Conservation (phyloP, 2,329 filamentous ascomycete species). For the Ceratocystiopsis brevicomis region DNA sequence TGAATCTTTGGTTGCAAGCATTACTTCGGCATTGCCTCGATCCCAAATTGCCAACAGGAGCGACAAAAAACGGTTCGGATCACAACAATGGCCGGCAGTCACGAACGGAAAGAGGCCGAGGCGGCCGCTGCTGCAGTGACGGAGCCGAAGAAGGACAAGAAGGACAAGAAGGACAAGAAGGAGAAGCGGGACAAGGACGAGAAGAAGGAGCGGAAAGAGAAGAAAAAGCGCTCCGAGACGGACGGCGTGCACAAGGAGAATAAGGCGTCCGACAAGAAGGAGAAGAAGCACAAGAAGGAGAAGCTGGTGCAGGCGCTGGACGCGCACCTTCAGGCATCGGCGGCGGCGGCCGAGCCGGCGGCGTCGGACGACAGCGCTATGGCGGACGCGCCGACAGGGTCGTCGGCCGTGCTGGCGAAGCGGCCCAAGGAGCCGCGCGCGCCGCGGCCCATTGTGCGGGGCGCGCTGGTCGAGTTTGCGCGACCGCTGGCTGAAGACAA, state of each 20-base stretch:
- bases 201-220: conserved; percentile 32
- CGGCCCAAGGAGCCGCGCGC: conserved; percentile 4
- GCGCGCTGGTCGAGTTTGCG: conserved; percentile 58
- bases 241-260: conserved; percentile 34
- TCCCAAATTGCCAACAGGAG: no score
- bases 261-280: conserved; percentile 39
- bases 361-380: conserved; percentile 26
- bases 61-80: neutral
- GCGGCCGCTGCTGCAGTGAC: conserved; percentile 3
- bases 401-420: conserved; percentile 16
- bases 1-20: no score
- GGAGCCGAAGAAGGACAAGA: neutral
- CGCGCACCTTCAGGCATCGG: conserved; percentile 40
- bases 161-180: conserved; percentile 5
- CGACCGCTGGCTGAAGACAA: conserved; percentile 67
- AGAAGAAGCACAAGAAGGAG: conserved; percentile 57
- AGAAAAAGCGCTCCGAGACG: conserved; percentile 37
- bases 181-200: conserved; percentile 10
- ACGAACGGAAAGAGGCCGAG: conserved; percentile 9
- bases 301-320: conserved; percentile 49
- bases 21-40: no score
- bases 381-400: conserved; percentile 21
- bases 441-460: conserved; percentile 19
- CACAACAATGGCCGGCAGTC: conserved; percentile 6
- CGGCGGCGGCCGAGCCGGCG: conserved; percentile 24